Base-by-base conservation (phyloP, 306 rosid genomes). In the Prunus dulcis region DNA sequence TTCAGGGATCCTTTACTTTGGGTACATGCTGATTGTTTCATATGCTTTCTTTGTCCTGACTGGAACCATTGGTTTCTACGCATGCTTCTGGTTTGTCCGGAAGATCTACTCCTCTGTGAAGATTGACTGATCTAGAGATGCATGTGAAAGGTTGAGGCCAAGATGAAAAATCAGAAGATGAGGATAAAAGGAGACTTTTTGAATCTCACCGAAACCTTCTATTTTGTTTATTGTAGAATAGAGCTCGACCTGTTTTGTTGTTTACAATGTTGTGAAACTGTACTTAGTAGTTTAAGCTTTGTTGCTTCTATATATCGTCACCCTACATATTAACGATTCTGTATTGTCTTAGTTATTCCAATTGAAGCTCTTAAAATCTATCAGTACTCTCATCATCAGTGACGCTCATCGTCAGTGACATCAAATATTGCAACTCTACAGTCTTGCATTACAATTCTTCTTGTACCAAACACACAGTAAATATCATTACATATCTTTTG, bases 11-110 rank as follows among this genome's bases (percentile, higher is more conserved):
- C 90, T 95, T 45, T 95, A 95, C 88, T 95, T 95, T 47, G 97
- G 97, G 56, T 95, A 95, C 78, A 95, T 95, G 99, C 64, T 95
- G 23, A 92, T 91, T 30, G 87, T 84, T 75, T 95, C 99, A 0
- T 92, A 92, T 61, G 92, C 97, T 64, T 92, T 95, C 90, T 92
- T 95, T 64, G 99, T 91, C 73, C 68, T 91, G 88, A 95, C 99
- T 0, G 99, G 99, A 66, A 91, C 99, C 30, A 95, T 95, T 23
- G 99, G 99, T 78, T 92, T 92, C 93, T 95, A 95, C 49, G 96
- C 99, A 3, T 92, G 98, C 85, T 89, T 95, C 88, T 95, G 97
- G 99, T 95, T 95, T 82, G 98, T 92, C 64, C 91, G 93, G 76
- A 91, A 89, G 86, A 95, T 95, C 83, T 95, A 95, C 84, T 91